Percentiles rank a stretch among this genome's conserved stretches.
Evolutionary conservation across 805 yeast genomes (phyloP).

Genomic region (Candida jianshihensis): DNA sequence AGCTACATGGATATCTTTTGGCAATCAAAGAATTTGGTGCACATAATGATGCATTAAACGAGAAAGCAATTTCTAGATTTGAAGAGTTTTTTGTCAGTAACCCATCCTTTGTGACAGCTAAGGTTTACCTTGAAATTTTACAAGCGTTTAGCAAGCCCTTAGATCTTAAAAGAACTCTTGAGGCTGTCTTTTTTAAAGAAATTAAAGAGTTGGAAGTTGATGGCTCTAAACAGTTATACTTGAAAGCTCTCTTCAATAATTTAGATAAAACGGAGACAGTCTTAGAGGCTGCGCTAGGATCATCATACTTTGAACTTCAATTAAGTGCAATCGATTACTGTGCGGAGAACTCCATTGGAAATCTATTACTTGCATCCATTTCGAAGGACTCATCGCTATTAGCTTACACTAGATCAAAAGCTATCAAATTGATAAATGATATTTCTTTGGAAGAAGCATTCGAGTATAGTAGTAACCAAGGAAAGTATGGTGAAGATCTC

Average conservation of each 20-base stretch:
- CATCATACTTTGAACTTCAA: conserved; percentile 40
- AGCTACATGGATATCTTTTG: conserved; percentile 53
- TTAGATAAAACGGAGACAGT: conserved; percentile 24
- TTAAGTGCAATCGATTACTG: conserved; percentile 32
- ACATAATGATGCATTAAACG: conserved; percentile 5
- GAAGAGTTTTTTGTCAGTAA: conserved; percentile 16
- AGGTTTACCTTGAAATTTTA: conserved; percentile 25
- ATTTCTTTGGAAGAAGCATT: conserved; percentile 19
- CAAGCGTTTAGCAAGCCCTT: background rate
- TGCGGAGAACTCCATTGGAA: conserved; percentile 3
- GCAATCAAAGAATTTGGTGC: conserved; percentile 35
- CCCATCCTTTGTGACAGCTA: conserved; percentile 27
- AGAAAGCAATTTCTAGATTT: conserved; percentile 4
- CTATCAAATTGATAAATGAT: conserved; percentile 20
- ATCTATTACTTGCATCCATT: conserved; percentile 11
- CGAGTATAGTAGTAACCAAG: conserved; percentile 25
- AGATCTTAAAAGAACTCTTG: background rate
- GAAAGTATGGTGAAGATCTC: conserved; percentile 37
- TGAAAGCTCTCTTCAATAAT: conserved; percentile 24
- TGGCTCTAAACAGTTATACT: conserved; percentile 45
- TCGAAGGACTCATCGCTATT: conserved; percentile 26
- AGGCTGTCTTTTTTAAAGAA: conserved; percentile 10
- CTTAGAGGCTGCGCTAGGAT: conserved; percentile 28
- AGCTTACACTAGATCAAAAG: conserved; percentile 38
- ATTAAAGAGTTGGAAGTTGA: conserved; percentile 25